Evolutionary conservation across 2,329 filamentous ascomycete genomes (phyloP), one percentile per base, ranked within the genome.

Genomic region (Aspergillus carbonarius): DNA sequence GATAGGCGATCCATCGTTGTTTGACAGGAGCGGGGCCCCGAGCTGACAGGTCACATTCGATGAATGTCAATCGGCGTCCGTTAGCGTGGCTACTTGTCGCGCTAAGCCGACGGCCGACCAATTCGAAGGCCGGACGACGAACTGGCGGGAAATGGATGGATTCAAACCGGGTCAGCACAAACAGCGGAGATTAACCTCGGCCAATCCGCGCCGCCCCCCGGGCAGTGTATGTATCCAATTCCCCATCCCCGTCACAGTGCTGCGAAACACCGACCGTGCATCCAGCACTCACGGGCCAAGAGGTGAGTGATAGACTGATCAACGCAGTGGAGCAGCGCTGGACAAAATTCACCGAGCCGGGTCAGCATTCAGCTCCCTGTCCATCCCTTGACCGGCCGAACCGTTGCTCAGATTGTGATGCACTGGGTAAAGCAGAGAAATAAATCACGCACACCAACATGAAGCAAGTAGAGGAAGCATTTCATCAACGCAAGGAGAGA

Each of bases 261-360:
- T 59, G 50, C 57, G 60, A 55, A 46, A 52, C 49, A 55, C 37
- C 37, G 53, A 18, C 50, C 57, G 49, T 57, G 40, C 54, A 54
- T 55, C 54, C 52, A 37, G 49, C 55, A 17, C 30, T 49, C 51
- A 57, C 25, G 52, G 54, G 57, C 51, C 55, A 61, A 59, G 55
- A 49, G 25, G 32, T 60, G 60, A 62, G 57, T 53, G 48, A 52
- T 62, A 60, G 44, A 61, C 54, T 57, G 60, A 61, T 61, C 57
- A 55, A 59, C 53, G 40, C 50, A 17, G 34, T n/a, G 20, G 57
- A 52, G 54, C 48, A 44, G 51, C 25, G 49, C 44, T 37, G n/a
- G n/a, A n/a, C n/a, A n/a, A 56, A 52, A 55, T 60, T 50, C 60
- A 54, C 57, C 60, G 57, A 57, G 57, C 51, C 52, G 49, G 57